Conservation (phyloP, 2,329 filamentous ascomycete species). For the Periconia digitata region DNA sequence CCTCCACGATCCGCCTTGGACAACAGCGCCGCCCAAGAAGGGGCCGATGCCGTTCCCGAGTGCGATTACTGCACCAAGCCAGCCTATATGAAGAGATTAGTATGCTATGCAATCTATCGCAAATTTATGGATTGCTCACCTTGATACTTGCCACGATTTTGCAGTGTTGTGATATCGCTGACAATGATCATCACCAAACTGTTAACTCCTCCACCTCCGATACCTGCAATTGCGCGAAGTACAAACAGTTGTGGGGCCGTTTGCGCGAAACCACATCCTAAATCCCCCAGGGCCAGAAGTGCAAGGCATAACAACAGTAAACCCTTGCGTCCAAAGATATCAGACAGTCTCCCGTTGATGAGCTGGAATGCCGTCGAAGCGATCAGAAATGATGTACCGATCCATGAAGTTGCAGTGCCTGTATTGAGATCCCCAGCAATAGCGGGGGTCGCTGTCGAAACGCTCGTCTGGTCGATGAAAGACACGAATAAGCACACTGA, state of each 20-base stretch:
- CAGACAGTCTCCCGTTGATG: conserved; percentile 62
- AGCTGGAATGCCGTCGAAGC: conserved; percentile 56
- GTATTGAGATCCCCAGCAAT: conserved; percentile 14
- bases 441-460: conserved; percentile 14
- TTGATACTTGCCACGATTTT: conserved; percentile 35
- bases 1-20: conserved; percentile 70
- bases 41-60: conserved; percentile 49
- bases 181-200: conserved; percentile 37
- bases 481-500: conserved; percentile 18
- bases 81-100: conserved; percentile 12
- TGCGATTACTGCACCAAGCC: conserved; percentile 18
- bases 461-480: conserved; percentile 17
- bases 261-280: conserved; percentile 30
- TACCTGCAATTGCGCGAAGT: conserved; percentile 50
- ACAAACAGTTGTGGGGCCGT: conserved; percentile 30
- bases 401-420: conserved; percentile 15
- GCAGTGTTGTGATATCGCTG: conserved; percentile 32
- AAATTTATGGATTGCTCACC: conserved; percentile 13
- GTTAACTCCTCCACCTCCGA: conserved; percentile 64
- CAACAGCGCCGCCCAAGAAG: conserved; percentile 71
- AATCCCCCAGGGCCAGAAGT: conserved; percentile 34
- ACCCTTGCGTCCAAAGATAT: conserved; percentile 63
- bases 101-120: neutral
- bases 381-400: conserved; percentile 18
- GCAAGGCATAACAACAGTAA: conserved; percentile 12